Evolutionary conservation across 352 stramenopile species (phyloP).

Genomic region (Phytophthora capsici): DNA sequence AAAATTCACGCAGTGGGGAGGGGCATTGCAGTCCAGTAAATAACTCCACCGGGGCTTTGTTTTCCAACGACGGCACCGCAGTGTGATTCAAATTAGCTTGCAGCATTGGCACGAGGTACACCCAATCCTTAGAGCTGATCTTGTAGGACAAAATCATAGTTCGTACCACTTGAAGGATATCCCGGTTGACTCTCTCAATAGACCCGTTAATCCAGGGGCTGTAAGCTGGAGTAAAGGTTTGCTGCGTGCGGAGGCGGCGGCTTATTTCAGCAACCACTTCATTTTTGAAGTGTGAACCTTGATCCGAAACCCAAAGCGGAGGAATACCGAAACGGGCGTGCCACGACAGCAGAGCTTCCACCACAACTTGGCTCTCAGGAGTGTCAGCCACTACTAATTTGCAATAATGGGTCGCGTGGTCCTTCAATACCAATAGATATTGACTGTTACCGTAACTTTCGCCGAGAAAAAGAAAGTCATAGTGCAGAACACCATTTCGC

Average conservation of each 20-base stretch:
- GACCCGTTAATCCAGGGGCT: constrained; percentile 30
- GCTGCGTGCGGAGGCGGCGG: neutral
- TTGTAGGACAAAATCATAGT: constrained; percentile 16
- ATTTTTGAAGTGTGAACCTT: too few species aligned
- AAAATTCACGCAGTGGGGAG: neutral
- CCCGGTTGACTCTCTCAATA: constrained; percentile 10
- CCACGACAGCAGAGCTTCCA: neutral
- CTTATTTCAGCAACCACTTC: neutral
- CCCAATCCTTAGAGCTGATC: constrained; percentile 10
- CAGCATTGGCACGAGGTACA: constrained; percentile 15
- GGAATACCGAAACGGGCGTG: neutral
- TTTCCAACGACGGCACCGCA: too few species aligned
- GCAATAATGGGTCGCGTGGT: too few species aligned
- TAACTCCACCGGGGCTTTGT: constrained; percentile 11
- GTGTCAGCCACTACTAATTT: neutral
- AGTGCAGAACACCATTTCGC: neutral
- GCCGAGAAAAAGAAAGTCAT: neutral
- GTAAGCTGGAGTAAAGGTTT: constrained; percentile 14
- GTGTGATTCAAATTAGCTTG: constrained; percentile 20
- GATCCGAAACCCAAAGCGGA: neutral
- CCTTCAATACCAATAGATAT: neutral
- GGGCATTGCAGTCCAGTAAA: constrained; percentile 12
- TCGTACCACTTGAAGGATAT: constrained; percentile 20
- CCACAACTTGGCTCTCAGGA: neutral
- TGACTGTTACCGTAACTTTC: neutral